Evolutionary conservation across 2,329 filamentous ascomycete genomes (phyloP), one percentile per base, ranked within the genome.

Genomic region (Fusarium foetens): DNA sequence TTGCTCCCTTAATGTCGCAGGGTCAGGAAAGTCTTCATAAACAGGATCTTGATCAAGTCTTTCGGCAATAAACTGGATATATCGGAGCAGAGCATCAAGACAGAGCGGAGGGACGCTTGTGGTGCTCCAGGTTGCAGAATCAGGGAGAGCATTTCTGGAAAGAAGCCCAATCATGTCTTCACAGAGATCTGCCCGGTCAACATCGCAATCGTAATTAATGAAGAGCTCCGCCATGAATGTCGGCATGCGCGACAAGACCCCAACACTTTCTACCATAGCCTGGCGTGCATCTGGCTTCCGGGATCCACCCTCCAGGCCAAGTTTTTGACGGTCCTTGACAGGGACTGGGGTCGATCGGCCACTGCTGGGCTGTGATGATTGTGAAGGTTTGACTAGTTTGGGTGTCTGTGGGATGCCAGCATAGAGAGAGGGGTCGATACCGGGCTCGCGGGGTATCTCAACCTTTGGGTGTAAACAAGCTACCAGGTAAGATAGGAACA

Each of bases 51-150:
- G 89, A 55, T 97, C 89, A 23, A 98, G 83, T 61, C 96, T 89
- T 79, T 97, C 94, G 2, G 94, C 93, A 72, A 99, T 92, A 73
- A 94, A 97, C 78, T 98, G 95, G 38, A 99, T 90, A 76, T 95
- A 98, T 21, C 94, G 92, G 29, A 99, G 86, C 16, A 99, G 85
- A 14, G 96, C 94, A 82, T 99, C 96, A 27, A 99, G 86, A 77
- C 96, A 99, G 6, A 99, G 85, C 1, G 96, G 96, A 21, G 96
- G 96, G 3, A 99, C 97, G 79, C 97, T 99, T 9, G 95, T 98
- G 16, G 96, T 99, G 80, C 97, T 99, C 96, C 96, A 99, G 10
- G 95, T 98, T 10, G 95, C 96, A 13, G 96, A 97, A 80, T 99
- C 96, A 1, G 96, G 97, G 72, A 99, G 93, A 5, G 96, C 96